A percentile compares a stretch with the other conserved stretches of the same genome.
phyloP scores from a whole-genome alignment of 2,329 filamentous ascomycete genomes.

The Teratosphaeria epicoccoides region DNA sequence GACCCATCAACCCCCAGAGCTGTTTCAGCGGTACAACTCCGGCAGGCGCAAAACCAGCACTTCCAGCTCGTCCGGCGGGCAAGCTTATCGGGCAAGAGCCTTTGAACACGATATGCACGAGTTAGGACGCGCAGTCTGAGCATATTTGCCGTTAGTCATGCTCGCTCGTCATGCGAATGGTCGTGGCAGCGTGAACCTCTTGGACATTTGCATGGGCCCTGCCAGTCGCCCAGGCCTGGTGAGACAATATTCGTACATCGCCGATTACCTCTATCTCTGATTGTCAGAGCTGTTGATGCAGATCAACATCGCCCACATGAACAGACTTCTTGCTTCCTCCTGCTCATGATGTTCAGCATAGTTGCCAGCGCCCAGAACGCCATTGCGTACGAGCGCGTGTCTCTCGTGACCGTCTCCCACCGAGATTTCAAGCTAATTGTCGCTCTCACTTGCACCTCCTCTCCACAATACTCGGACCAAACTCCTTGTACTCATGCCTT shows the following conservation, averaged over 20 bases:
- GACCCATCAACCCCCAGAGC: not conserved
- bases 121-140: no score
- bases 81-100: not conserved
- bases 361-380: no score
- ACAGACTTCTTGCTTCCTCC: no score
- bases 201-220: not conserved
- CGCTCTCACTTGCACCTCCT: constrained; percentile 87
- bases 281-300: not conserved
- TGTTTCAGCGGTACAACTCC: not conserved
- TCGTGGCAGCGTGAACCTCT: no score
- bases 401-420: no score
- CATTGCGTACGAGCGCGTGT: no score
- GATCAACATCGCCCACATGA: not conserved
- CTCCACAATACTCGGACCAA: constrained; percentile 80
- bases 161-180: no score
- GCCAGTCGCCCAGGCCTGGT: not conserved
- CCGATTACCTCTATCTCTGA: not conserved
- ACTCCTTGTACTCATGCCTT: constrained; percentile 94
- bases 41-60: not conserved
- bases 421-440: no score
- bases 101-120: not conserved
- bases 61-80: not conserved
- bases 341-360: no score
- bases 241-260: not conserved
- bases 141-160: no score